Conservation (phyloP, 2,329 filamentous ascomycete genomes). For the Penicillium sp. region DNA sequence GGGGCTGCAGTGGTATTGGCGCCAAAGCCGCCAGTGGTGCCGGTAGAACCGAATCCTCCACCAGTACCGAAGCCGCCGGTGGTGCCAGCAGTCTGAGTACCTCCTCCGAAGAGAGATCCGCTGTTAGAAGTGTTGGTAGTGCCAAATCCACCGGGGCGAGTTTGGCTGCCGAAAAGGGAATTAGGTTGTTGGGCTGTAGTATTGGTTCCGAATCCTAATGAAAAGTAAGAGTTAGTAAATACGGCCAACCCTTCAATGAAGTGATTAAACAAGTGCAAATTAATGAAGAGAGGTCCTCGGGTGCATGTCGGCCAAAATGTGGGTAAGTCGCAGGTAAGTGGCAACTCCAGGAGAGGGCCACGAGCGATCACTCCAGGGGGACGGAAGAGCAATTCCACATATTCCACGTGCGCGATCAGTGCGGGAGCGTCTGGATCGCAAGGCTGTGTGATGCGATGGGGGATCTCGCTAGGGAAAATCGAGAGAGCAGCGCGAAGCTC, state of each 20-base stretch:
- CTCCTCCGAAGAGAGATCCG: conserved; percentile 36
- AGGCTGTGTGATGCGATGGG: conserved; percentile 8
- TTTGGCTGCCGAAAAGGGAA: conserved; percentile 38
- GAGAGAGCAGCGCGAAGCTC: conserved; percentile 24
- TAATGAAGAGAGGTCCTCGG: not conserved
- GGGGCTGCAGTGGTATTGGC: conserved; percentile 23
- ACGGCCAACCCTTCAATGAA: conserved; percentile 2
- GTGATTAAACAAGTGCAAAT: not conserved
- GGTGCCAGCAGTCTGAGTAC: conserved; percentile 22
- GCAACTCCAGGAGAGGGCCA: not conserved
- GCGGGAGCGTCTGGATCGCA: not conserved
- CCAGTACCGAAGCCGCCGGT: conserved; percentile 30
- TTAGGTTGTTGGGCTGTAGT: conserved; percentile 31
- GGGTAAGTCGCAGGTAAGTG: not conserved
- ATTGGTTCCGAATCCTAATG: conserved; percentile 38
- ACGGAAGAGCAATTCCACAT: not conserved
- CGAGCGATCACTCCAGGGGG: not conserved
- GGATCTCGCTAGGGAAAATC: conserved; percentile 13
- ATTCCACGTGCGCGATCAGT: not conserved
- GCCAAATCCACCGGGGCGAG: conserved; percentile 32
- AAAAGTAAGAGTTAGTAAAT: conserved; percentile 19
- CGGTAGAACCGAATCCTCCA: conserved; percentile 29
- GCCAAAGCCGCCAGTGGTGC: conserved; percentile 28
- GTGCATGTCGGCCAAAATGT: conserved; percentile 2
- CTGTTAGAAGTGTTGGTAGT: conserved; percentile 29